phyloP scores from a whole-genome alignment of 768 basidiomycete species.

The Mycena galopus region DNA sequence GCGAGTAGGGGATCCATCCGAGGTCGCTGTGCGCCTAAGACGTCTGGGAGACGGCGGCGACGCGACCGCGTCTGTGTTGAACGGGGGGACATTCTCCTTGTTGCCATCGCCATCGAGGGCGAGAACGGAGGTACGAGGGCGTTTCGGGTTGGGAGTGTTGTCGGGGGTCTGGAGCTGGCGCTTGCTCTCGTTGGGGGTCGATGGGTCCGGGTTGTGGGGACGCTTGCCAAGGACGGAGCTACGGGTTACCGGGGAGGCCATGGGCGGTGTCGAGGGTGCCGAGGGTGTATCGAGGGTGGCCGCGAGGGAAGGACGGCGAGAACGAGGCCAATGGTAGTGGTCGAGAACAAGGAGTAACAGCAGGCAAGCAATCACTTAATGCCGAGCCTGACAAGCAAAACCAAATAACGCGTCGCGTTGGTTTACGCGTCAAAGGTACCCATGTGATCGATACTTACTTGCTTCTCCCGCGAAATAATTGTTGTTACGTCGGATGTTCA shows the following conservation, averaged over 20 bases:
- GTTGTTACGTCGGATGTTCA: no score
- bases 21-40: constrained; percentile 49
- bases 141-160: constrained; percentile 74
- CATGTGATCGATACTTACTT: constrained; percentile 23
- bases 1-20: constrained; percentile 57
- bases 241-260: constrained; percentile 41
- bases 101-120: constrained; percentile 70
- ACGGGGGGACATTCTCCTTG: constrained; percentile 86
- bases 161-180: constrained; percentile 70
- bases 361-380: constrained; percentile 6
- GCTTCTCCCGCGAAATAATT: no score
- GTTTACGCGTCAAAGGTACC: not conserved
- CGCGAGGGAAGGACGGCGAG: constrained; percentile 7
- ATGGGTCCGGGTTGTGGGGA: constrained; percentile 42
- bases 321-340: constrained; percentile 26
- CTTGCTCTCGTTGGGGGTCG: constrained; percentile 49
- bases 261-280: constrained; percentile 24
- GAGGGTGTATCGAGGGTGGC: not conserved
- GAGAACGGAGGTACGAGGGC: constrained; percentile 62
- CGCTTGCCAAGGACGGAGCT: constrained; percentile 50
- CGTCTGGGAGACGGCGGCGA: constrained; percentile 35
- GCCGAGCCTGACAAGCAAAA: constrained; percentile 19
- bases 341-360: constrained; percentile 24
- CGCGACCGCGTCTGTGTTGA: constrained; percentile 51
- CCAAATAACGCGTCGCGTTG: constrained; percentile 33